Base-by-base conservation (phyloP, 1,139 yeast species). In the Kurtzmaniella quercitrusa region DNA sequence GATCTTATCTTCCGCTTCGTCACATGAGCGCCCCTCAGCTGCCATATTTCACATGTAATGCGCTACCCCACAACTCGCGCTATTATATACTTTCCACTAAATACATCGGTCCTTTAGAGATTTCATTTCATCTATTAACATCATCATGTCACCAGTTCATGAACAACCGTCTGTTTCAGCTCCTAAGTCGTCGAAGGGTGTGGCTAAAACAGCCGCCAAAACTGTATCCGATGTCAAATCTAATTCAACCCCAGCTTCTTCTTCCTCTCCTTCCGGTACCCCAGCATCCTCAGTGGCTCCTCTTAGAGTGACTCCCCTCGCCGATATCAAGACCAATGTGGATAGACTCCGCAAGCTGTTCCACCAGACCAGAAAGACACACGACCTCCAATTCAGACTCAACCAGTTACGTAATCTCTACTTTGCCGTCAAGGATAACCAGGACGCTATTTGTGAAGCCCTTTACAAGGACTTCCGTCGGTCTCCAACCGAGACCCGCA, bases 361-460 rank as follows among this genome's bases (percentile, higher is more conserved):
- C 64, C 70, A 65, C 48, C 59, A 62, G 29, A 50, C 66, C 2
- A 76, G 78, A 48, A 79, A 77, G 54, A 68, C 84, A 6, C 75
- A 73, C 44, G 72, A 82, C 29, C 51, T 87, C 39, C 81, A 79
- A 49, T 75, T 57, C 56, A 71, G 95, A 39, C 68, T 81, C 50
- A 70, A 78, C 49, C 85, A 80, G 56, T 73, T 90, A 53, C 76
- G 93, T 50, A 81, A 81, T 56, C 58, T 90, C 27, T 87, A 81
- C 63, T 83, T 73, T 57, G 84, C 81, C 2, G 46, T 90, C 31
- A 68, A 72, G 47, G 93, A 86, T 58, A 77, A 85, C 53, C 69
- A 66, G 42, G 81, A 78, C 3, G 65, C 62, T 12, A 55, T 91
- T 36, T 63, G 74, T 39, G 76, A 70, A 1, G 91, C 96, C 0